Base-by-base conservation (phyloP, 2,329 filamentous ascomycete species). In the Sclerotiophoma versabilis region DNA sequence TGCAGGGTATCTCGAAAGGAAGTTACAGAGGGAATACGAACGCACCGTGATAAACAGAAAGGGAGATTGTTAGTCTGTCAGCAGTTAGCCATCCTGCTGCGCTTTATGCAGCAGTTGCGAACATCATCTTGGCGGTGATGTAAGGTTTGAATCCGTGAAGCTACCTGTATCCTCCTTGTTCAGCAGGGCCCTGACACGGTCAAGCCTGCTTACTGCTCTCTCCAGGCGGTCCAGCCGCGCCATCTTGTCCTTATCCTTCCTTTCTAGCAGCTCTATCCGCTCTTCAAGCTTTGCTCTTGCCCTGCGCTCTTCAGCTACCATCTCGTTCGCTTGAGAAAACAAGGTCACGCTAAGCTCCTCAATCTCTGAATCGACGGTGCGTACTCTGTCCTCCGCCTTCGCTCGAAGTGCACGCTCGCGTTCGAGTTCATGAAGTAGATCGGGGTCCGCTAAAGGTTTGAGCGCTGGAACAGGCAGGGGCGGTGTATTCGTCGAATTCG, bases 321-420 rank as follows among this genome's bases (percentile, higher is more conserved):
- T 95, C 76, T 92, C 87, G 72, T 95, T 95, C 45, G 91, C 91
- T 77, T 93, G 87, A 76, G 90, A 87, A 72, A 95, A 95, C 48
- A 95, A 77, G 44, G 83, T 84, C 17, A 84, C 88, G 67, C 84
- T 90, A 60, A 95, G 79, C 76, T 95, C 91, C 75, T 93, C 91
- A 17, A 93, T 83, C 77, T 95, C 91, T 11, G 79, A 81, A 66
- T 84, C 87, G 44, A 90, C 88, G 43, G 86, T 83, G 59, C 81
- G 81, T 17, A 91, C 78, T 58, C 84, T 83, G 43, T 83, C 83
- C 76, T 95, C 91, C 1, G 90, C 90, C 45, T 86, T 84, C 32
- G 83, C 79, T 11, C 91, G 84, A 52, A 90, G 80, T 37, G 77
- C 78, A 69, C 89, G 85, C 72, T 93, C 91, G 48, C 84, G 82